Percentiles rank a stretch among this genome's conserved stretches.
Conservation (phyloP, 768 basidiomycete species). For the Boletellus ananiceps region DNA sequence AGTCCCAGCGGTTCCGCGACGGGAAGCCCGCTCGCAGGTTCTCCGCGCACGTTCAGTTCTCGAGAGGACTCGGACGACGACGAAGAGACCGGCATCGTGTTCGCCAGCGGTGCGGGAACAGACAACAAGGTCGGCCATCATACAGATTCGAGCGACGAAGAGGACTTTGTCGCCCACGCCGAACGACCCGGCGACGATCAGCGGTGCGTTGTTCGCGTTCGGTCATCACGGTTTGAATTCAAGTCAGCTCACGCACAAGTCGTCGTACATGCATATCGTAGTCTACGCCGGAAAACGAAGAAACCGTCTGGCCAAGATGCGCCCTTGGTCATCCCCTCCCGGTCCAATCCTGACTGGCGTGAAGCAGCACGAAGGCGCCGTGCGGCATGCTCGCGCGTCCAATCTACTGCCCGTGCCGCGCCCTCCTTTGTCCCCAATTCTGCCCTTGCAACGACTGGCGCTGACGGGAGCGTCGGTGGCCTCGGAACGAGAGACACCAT, state of each 20-base stretch:
- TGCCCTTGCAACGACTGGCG: slow-evolving; percentile 49
- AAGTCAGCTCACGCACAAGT: slow-evolving; percentile 72
- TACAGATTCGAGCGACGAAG: slow-evolving; percentile 53
- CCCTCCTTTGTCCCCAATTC: slow-evolving; percentile 63
- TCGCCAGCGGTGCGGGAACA: slow-evolving; percentile 18
- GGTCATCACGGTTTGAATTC: slow-evolving; percentile 23
- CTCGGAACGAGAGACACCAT: slow-evolving; percentile 71
- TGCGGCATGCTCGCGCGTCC: slow-evolving; percentile 16
- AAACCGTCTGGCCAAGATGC: slow-evolving; percentile 39
- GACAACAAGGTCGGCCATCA: slow-evolving; percentile 21
- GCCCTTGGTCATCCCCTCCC: slow-evolving; percentile 81
- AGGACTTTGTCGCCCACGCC: slow-evolving; percentile 69
- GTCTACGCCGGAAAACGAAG: slow-evolving; percentile 41
- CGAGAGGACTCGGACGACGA: slow-evolving; percentile 28
- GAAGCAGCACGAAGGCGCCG: slow-evolving; percentile 64
- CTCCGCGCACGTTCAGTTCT: slow-evolving; percentile 36
- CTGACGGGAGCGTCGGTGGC: slow-evolving; percentile 73
- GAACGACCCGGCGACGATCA: slow-evolving; percentile 68
- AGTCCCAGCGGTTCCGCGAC: slow-evolving; percentile 38
- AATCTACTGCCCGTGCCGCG: slow-evolving; percentile 5
- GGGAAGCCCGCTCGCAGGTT: slow-evolving; percentile 55
- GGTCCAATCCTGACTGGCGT: slow-evolving; percentile 90
- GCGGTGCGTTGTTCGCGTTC: slow-evolving; percentile 65
- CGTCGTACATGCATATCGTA: slow-evolving; percentile 23
- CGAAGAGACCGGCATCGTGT: slow-evolving; percentile 23